Evolutionary conservation across 805 yeast species (phyloP).

Genomic region (Candida takata): DNA sequence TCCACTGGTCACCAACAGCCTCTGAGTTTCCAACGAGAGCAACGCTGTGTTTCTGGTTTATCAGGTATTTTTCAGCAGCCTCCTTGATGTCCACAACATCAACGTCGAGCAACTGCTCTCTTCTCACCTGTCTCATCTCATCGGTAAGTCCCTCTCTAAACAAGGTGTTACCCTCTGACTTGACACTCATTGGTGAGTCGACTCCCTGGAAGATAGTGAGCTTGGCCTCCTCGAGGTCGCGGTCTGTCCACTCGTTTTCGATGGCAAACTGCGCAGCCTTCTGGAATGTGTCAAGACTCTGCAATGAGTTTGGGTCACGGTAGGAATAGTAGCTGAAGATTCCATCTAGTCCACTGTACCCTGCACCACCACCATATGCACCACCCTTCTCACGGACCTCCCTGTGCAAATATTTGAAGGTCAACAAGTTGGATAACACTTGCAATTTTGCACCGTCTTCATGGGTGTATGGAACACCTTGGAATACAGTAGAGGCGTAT

Average conservation of each 20-base stretch:
- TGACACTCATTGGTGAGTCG: slow-evolving; percentile 83
- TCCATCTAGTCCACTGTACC: slow-evolving; percentile 77
- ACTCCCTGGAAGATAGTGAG: slow-evolving; percentile 83
- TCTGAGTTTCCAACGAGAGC: slow-evolving; percentile 39
- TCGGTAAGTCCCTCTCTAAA: slow-evolving; percentile 69
- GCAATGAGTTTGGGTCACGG: slow-evolving; percentile 83
- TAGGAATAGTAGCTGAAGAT: slow-evolving; percentile 78
- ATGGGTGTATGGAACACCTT: slow-evolving; percentile 60
- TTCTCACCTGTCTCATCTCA: slow-evolving; percentile 71
- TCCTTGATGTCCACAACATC: slow-evolving; percentile 50
- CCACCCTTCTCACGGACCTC: slow-evolving; percentile 95
- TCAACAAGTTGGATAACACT: slow-evolving; percentile 69
- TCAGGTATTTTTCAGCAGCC: slow-evolving; percentile 63
- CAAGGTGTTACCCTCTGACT: slow-evolving; percentile 62
- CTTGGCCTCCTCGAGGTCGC: slow-evolving; percentile 83
- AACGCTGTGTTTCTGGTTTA: slow-evolving; percentile 23
- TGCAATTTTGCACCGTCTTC: slow-evolving; percentile 83
- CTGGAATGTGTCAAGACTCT: slow-evolving; percentile 56
- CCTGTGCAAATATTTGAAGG: slow-evolving; percentile 78
- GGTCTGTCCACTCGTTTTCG: slow-evolving; percentile 44
- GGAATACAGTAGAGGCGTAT: slow-evolving; percentile 61
- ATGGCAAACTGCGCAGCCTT: slow-evolving; percentile 44
- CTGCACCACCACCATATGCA: slow-evolving; percentile 95
- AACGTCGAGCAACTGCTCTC: slow-evolving; percentile 67
- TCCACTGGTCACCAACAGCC: slow-evolving; percentile 14